phyloP scores from a whole-genome alignment of 1,284 basidiomycete genomes.

The Tylopilus sp. region DNA sequence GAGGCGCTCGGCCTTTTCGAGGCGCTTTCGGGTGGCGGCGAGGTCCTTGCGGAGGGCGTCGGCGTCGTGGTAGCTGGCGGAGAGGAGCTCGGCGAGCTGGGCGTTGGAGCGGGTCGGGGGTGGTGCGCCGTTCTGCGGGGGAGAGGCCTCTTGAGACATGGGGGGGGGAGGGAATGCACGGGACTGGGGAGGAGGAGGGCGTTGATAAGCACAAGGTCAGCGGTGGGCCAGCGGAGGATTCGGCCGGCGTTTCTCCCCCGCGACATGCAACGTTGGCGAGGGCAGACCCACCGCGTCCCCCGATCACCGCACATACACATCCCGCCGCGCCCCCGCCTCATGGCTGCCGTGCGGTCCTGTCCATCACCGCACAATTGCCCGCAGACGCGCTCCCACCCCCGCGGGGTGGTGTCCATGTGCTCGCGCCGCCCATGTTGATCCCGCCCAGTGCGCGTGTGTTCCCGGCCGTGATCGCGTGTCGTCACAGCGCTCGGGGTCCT shows the following conservation, averaged over 20 bases:
- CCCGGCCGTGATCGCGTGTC: conserved; percentile 19
- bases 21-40: conserved; percentile 39
- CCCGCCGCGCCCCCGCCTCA: conserved; percentile 28
- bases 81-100: conserved; percentile 57
- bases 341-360: conserved; percentile 12
- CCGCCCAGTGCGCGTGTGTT: conserved; percentile 18
- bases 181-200: background rate
- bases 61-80: conserved; percentile 49
- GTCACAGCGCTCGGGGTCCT: conserved; percentile 24
- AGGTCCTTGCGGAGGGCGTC: conserved; percentile 55
- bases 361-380: conserved; percentile 3
- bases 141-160: background rate
- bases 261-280: conserved; percentile 36
- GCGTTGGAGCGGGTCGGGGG: conserved; percentile 37
- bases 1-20: conserved; percentile 55
- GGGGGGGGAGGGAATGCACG: conserved; percentile 17
- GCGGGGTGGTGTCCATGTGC: conserved; percentile 4
- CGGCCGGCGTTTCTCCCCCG: conserved; percentile 32
- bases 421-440: conserved; percentile 11
- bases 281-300: conserved; percentile 20
- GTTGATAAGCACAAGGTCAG: conserved; percentile 24
- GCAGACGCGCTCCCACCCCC: conserved; percentile 1
- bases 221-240: conserved; percentile 22
- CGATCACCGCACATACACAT: conserved; percentile 9
- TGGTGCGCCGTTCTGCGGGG: conserved; percentile 17